These are phyloP conservation scores for Rhynchosporium graminicola DNA, from an alignment of 2,329 filamentous ascomycete genomes.

Conservation along the genomic window DNA sequence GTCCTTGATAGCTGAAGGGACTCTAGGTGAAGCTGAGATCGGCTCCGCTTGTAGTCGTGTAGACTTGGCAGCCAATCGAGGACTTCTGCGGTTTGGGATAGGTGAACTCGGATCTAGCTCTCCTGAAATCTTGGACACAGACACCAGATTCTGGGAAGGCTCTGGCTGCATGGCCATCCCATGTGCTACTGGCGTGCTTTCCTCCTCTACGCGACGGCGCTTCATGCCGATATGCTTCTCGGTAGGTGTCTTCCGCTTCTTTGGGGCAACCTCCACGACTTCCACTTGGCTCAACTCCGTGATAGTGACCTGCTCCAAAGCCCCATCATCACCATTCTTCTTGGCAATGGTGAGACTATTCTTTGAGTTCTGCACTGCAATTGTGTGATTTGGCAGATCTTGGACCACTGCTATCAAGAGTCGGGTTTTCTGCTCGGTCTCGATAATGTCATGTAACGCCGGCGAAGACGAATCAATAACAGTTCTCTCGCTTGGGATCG, in stretches of 20 bases:
- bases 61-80: background rate
- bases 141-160: background rate
- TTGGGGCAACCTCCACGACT: background rate
- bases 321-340: background rate
- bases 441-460: background rate
- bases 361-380: background rate
- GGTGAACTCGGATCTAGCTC: background rate
- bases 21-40: background rate
- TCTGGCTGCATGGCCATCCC: background rate
- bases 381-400: background rate
- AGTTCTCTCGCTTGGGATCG: background rate
- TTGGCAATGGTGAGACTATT: no score
- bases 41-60: background rate
- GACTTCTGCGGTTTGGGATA: background rate
- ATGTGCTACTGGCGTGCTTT: background rate
- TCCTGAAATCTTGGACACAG: background rate
- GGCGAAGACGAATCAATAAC: background rate
- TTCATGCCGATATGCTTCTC: background rate
- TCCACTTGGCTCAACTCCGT: background rate
- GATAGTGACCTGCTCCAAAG: background rate
- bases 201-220: slow-evolving; percentile 5
- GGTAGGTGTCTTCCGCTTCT: slow-evolving; percentile 4
- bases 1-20: slow-evolving; percentile 5
- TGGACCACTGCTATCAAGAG: background rate
- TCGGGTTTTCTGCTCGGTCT: background rate